A percentile compares a stretch with the other conserved stretches of the same genome.
Evolutionary conservation across 2,329 filamentous ascomycete genomes (phyloP).

Genomic region (Orbilia brochopaga): DNA sequence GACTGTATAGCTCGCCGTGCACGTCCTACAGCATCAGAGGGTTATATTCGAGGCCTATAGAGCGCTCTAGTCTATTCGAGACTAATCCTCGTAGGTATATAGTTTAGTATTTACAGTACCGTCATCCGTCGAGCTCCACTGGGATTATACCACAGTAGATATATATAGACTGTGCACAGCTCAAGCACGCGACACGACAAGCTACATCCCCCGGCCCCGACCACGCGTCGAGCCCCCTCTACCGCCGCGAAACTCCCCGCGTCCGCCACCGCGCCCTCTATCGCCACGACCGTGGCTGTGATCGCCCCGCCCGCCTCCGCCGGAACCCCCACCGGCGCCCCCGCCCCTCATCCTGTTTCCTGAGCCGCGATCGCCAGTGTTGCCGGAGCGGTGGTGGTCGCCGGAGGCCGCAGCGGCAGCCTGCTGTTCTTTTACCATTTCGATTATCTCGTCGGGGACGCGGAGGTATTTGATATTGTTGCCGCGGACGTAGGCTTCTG

Average conservation of each 20-base stretch:
- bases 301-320: conserved; percentile 56
- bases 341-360: conserved; percentile 63
- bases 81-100: background rate
- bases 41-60: too few species aligned
- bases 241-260: conserved; percentile 50
- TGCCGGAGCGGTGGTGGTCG: conserved; percentile 62
- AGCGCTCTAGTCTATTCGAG: too few species aligned
- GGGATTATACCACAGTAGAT: background rate
- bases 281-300: too few species aligned
- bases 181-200: background rate
- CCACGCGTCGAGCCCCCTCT: conserved; percentile 19
- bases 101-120: conserved; percentile 21
- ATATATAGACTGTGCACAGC: background rate
- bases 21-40: too few species aligned
- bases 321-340: conserved; percentile 62
- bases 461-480: conserved; percentile 99
- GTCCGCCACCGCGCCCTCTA: too few species aligned
- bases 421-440: conserved; percentile 90
- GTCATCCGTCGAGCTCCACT: too few species aligned
- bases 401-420: conserved; percentile 67
- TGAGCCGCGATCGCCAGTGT: conserved; percentile 58
- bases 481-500: conserved; percentile 94
- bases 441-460: conserved; percentile 95
- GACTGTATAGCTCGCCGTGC: too few species aligned
- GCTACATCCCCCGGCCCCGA: conserved; percentile 33